A percentile compares a stretch with the other conserved stretches of the same genome.
phyloP scores from a whole-genome alignment of 1,139 yeast species.

The Debaryomycetaceae sp. region DNA sequence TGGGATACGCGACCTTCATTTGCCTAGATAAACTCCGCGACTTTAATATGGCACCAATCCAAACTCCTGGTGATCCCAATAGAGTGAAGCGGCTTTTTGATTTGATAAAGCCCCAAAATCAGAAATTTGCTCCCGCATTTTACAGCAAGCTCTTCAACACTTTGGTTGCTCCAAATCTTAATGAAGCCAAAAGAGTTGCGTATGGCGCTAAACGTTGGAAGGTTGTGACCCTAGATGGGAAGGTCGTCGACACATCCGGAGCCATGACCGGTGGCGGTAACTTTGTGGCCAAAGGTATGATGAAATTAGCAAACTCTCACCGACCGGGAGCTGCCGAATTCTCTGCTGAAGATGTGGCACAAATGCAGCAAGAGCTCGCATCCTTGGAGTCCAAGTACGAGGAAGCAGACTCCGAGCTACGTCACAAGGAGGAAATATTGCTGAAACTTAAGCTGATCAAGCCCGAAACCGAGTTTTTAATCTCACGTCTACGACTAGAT shows the following conservation, averaged over 20 bases:
- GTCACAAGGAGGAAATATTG: slow-evolving; percentile 51
- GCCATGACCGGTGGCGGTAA: slow-evolving; percentile 97
- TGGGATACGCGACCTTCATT: slow-evolving; percentile 87
- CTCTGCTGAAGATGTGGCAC: slow-evolving; percentile 50
- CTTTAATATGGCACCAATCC: slow-evolving; percentile 48
- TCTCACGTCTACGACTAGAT: slow-evolving; percentile 55
- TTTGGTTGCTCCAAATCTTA: slow-evolving; percentile 68
- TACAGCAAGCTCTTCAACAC: slow-evolving; percentile 82
- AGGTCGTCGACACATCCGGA: slow-evolving; percentile 89
- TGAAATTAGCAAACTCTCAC: slow-evolving; percentile 33
- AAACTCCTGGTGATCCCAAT: slow-evolving; percentile 57
- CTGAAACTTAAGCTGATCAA: slow-evolving; percentile 48
- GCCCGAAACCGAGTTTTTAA: slow-evolving; percentile 59
- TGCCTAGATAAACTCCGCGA: slow-evolving; percentile 64
- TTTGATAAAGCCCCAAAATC: slow-evolving; percentile 56
- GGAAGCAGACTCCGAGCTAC: slow-evolving; percentile 39
- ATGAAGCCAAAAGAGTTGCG: slow-evolving; percentile 81
- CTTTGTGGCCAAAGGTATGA: slow-evolving; percentile 50
- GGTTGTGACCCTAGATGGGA: slow-evolving; percentile 90
- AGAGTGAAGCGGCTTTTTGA: slow-evolving; percentile 78
- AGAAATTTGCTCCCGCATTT: slow-evolving; percentile 74
- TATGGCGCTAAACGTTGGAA: slow-evolving; percentile 73
- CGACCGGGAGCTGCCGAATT: slow-evolving; percentile 13
- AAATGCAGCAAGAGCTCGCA: slow-evolving; percentile 42
- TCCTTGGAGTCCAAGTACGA: slow-evolving; percentile 48